These are phyloP conservation scores for Mortierella claussenii DNA, from an alignment of 192 early-diverging fungal species.

Conservation along the genomic window DNA sequence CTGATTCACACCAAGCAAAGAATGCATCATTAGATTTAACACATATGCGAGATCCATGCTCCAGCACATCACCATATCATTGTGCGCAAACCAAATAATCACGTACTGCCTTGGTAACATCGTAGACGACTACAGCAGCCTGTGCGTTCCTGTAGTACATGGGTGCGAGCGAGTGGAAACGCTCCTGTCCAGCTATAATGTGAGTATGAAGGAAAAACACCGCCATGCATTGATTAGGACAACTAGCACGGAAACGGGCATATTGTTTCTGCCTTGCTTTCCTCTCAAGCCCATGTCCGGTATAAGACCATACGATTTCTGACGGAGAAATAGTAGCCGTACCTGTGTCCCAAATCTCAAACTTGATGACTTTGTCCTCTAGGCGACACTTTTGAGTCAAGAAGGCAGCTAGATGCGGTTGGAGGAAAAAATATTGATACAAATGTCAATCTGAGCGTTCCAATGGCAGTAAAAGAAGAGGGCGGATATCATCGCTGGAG, in stretches of 20 bases:
- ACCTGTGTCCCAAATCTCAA: conserved; percentile 88
- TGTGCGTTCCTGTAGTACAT: conserved; percentile 99
- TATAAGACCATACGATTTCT: too few relatives aligned
- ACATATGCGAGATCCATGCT: too few relatives aligned
- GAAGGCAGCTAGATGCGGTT: conserved; percentile 69
- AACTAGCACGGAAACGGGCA: neutral
- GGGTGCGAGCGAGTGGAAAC: conserved; percentile 95
- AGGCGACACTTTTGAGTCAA: conserved; percentile 94
- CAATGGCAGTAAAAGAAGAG: too few relatives aligned
- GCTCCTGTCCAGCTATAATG: conserved; percentile 88
- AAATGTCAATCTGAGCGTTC: too few relatives aligned
- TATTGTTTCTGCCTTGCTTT: too few relatives aligned
- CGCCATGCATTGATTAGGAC: neutral
- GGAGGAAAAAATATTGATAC: neutral
- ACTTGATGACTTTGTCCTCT: conserved; percentile 86
- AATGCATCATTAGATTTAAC: too few relatives aligned
- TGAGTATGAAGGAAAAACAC: neutral
- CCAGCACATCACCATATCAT: neutral
- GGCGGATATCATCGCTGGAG: too few relatives aligned
- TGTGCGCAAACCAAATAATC: neutral
- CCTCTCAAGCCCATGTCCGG: too few relatives aligned
- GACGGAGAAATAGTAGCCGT: too few relatives aligned
- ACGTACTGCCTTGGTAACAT: conserved; percentile 85
- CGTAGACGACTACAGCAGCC: conserved; percentile 96
- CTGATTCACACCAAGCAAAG: too few relatives aligned